A percentile compares a stretch with the other conserved stretches of the same genome.
These are phyloP conservation scores for Talinum fruticosum DNA, from an alignment of 148 eudicot genomes.

Conservation along the genomic window DNA sequence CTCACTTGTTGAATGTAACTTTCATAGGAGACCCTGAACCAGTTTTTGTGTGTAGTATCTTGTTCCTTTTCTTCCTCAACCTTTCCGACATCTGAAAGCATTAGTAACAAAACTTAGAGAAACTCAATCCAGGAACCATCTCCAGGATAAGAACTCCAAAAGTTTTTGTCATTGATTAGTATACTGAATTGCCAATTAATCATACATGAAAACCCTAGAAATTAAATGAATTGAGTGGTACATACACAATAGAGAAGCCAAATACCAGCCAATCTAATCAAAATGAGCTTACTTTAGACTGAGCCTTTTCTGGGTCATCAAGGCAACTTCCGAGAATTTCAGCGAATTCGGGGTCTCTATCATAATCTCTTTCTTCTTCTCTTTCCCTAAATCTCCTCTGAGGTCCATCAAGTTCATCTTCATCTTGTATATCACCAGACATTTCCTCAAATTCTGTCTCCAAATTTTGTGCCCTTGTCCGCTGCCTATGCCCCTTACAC, in stretches of 20 bases:
- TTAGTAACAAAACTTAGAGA: constrained; percentile 2
- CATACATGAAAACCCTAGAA: not conserved
- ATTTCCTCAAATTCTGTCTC: constrained; percentile 25
- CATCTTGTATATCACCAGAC: constrained; percentile 41
- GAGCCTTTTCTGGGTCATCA: constrained; percentile 73
- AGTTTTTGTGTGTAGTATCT: constrained; percentile 73
- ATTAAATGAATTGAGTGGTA: not conserved
- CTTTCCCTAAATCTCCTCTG: constrained; percentile 34
- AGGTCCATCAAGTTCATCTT: constrained; percentile 41
- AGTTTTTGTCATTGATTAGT: not conserved
- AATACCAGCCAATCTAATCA: not conserved
- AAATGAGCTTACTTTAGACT: constrained; percentile 49
- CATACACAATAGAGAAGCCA: not conserved
- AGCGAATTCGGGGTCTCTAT: constrained; percentile 82
- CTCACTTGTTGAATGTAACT: constrained; percentile 77
- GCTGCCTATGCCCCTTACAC: constrained; percentile 21
- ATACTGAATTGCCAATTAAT: not conserved
- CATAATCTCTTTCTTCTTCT: constrained; percentile 62
- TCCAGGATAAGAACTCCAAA: not conserved
- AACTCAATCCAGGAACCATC: not conserved
- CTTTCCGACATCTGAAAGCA: constrained; percentile 76
- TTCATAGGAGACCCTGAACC: constrained; percentile 77
- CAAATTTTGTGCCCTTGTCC: constrained; percentile 20
- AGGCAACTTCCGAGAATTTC: constrained; percentile 82
- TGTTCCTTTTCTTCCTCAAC: constrained; percentile 76